phyloP scores from a whole-genome alignment of 2,329 filamentous ascomycete genomes.

The Colletotrichum echinochloae region DNA sequence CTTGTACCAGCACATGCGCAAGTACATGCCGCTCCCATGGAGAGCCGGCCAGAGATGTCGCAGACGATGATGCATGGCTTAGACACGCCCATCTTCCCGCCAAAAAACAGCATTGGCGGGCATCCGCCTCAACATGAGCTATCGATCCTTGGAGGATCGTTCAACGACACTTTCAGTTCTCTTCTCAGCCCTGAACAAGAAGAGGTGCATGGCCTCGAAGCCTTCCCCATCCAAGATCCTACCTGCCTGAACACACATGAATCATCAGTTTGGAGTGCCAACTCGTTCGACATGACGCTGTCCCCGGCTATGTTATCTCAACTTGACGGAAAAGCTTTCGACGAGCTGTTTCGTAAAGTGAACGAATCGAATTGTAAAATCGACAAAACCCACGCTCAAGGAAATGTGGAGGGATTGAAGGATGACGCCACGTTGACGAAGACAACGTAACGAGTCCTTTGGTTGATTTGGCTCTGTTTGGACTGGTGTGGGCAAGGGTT shows the following conservation, averaged over 20 bases:
- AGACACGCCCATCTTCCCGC: conserved; percentile 13
- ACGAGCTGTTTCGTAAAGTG: conserved; percentile 18
- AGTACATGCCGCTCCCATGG: background rate
- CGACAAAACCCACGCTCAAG: background rate
- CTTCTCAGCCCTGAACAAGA: conserved; percentile 10
- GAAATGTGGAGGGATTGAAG: background rate
- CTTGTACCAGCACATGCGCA: background rate
- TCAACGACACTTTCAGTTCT: background rate
- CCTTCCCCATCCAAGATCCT: conserved; percentile 8
- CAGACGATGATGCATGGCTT: background rate
- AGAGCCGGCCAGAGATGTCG: conserved; percentile 6
- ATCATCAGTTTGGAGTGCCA: background rate
- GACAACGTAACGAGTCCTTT: background rate
- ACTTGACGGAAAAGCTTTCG: conserved; percentile 16
- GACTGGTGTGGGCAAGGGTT: background rate
- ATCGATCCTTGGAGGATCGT: background rate
- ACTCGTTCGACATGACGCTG: conserved; percentile 15
- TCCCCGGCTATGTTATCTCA: conserved; percentile 16
- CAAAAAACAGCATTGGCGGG: conserved; percentile 1
- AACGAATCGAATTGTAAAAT: conserved; percentile 1
- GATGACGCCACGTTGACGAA: background rate
- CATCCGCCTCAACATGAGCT: background rate
- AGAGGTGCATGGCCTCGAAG: conserved; percentile 11
- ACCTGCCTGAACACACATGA: background rate
- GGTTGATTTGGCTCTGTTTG: background rate